phyloP scores from a whole-genome alignment of 495 filamentous ascomycete genomes.

The Aspergillus wentii region DNA sequence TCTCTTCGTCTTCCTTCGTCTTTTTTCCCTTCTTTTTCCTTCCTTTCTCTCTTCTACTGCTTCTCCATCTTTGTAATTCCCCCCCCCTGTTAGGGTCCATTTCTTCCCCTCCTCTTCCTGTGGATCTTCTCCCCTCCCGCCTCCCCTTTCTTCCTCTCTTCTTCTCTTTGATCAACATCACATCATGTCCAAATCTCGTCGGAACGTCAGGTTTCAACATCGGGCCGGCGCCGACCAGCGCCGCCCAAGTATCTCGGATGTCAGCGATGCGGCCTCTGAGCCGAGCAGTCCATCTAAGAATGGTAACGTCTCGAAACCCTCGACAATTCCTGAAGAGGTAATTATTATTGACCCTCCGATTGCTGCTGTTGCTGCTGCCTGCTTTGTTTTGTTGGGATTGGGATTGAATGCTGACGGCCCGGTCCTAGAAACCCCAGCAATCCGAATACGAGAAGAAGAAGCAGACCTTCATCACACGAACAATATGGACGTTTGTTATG shows the following conservation, averaged over 20 bases:
- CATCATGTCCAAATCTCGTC: slow-evolving; percentile 68
- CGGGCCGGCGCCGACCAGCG: slow-evolving; percentile 48
- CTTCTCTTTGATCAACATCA: slow-evolving; percentile 1
- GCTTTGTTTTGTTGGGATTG: no score
- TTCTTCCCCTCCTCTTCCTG: not conserved
- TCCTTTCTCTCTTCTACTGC: slow-evolving; percentile 7
- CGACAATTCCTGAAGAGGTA: slow-evolving; percentile 49
- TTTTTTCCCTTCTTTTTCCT: slow-evolving; percentile 1
- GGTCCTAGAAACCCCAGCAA: slow-evolving; percentile 34
- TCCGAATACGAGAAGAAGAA: slow-evolving; percentile 98
- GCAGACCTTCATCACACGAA: slow-evolving; percentile 92
- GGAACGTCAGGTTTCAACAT: slow-evolving; percentile 80
- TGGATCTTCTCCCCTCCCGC: not conserved
- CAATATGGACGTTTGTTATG: slow-evolving; percentile 98
- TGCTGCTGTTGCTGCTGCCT: no score
- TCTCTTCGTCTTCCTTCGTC: slow-evolving; percentile 5
- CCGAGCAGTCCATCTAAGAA: slow-evolving; percentile 51
- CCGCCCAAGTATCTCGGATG: slow-evolving; percentile 71
- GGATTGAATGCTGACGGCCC: no score
- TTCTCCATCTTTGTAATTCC: slow-evolving; percentile 2
- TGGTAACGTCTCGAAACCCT: slow-evolving; percentile 36
- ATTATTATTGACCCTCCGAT: no score
- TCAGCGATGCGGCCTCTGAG: slow-evolving; percentile 69
- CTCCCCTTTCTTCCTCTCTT: not conserved
- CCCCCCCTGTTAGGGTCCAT: not conserved